Conservation (phyloP, 768 basidiomycete genomes). For the Leccinum aurantiacum region DNA sequence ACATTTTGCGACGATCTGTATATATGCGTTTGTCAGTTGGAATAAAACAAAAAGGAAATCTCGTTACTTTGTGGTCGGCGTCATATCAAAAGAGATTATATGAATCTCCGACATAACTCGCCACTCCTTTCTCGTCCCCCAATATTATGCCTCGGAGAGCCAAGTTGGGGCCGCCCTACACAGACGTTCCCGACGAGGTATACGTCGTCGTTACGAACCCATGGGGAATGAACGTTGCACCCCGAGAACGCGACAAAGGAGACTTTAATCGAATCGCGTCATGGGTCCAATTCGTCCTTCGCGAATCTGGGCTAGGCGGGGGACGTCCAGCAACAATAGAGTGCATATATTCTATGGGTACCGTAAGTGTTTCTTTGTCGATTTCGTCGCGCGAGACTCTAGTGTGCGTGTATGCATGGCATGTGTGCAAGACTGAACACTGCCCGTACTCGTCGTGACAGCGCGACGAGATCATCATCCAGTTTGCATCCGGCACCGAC, state of each 20-base stretch:
- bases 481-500: conserved; percentile 24
- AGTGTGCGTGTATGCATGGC: too few relatives aligned
- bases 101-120: conserved; percentile 19
- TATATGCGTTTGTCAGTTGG: conserved; percentile 5
- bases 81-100: conserved; percentile 3
- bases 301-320: conserved; percentile 16
- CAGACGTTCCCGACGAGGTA: conserved; percentile 17
- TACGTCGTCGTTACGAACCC: conserved; percentile 28
- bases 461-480: conserved; percentile 32
- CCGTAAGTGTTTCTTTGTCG: conserved; percentile 23
- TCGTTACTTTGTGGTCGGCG: conserved; percentile 16
- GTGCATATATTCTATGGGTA: conserved; percentile 30
- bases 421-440: not conserved
- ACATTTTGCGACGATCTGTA: conserved; percentile 52
- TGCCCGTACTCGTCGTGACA: not conserved
- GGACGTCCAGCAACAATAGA: conserved; percentile 18
- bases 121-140: not conserved
- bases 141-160: conserved; percentile 18
- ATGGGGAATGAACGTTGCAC: conserved; percentile 19
- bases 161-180: conserved; percentile 31
- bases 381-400: not conserved
- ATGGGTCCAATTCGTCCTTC: conserved; percentile 27
- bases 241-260: conserved; percentile 4
- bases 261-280: conserved; percentile 28
- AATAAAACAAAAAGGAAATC: not conserved